These are phyloP conservation scores for Fusarium foetens DNA, from an alignment of 2,329 filamentous ascomycete genomes.

Conservation along the genomic window DNA sequence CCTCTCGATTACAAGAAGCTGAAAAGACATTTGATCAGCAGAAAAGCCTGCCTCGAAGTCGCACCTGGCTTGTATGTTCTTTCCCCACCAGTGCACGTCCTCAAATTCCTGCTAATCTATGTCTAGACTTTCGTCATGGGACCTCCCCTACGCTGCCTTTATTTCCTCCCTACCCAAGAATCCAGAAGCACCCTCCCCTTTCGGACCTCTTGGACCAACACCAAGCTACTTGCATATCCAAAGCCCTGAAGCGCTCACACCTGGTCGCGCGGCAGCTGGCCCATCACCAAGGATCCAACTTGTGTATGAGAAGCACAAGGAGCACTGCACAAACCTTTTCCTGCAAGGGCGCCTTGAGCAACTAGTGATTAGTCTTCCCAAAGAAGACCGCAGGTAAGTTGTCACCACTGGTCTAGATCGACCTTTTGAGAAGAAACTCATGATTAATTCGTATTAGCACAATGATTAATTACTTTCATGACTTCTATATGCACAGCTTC, in stretches of 20 bases:
- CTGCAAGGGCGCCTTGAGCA: not conserved
- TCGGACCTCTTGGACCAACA: fast-evolving
- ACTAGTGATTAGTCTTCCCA: fast-evolving
- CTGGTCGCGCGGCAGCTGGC: fast-evolving
- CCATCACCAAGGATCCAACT: not conserved
- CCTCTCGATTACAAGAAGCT: not conserved
- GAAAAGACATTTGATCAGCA: fast-evolving
- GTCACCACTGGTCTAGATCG: not conserved
- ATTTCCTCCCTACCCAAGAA: fast-evolving
- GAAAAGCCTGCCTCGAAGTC: fast-evolving
- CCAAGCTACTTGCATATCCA: fast-evolving
- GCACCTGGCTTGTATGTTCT: not conserved
- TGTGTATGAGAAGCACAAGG: not conserved
- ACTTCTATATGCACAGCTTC: not conserved
- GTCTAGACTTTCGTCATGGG: not conserved
- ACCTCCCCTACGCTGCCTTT: fast-evolving
- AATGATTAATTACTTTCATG: not conserved
- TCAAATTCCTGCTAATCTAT: too few relatives aligned
- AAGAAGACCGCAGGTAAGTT: not conserved
- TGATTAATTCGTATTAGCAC: not conserved
- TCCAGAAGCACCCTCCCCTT: not conserved
- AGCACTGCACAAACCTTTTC: not conserved
- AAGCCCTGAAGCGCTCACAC: not conserved
- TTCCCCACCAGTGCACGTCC: too few relatives aligned
- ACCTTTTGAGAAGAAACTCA: too few relatives aligned